These are phyloP conservation scores for Cladochytrium tenue DNA, from an alignment of 371 early-diverging fungal species.

Conservation along the genomic window DNA sequence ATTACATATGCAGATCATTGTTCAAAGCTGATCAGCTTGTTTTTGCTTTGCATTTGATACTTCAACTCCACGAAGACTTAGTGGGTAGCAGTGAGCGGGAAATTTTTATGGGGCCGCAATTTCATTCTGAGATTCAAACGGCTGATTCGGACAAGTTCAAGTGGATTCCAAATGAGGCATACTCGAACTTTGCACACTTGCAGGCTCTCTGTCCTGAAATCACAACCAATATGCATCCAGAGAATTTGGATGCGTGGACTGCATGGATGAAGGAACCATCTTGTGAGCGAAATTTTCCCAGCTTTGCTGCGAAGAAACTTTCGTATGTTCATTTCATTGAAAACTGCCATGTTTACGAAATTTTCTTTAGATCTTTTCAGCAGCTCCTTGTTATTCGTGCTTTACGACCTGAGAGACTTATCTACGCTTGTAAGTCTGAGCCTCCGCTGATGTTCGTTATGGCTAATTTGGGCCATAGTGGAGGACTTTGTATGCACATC, in stretches of 20 bases:
- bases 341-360: background rate
- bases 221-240: no score
- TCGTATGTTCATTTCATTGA: slow-evolving; percentile 19
- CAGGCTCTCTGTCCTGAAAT: no score
- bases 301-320: slow-evolving; percentile 17
- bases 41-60: slow-evolving; percentile 49
- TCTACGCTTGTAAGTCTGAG: slow-evolving; percentile 49
- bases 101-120: slow-evolving; percentile 38
- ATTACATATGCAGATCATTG: slow-evolving; percentile 43
- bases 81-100: slow-evolving; percentile 51
- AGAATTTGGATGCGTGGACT: slow-evolving; percentile 39
- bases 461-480: no score
- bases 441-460: no score
- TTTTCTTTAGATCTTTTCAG: slow-evolving; percentile 48
- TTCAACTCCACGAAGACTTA: slow-evolving; percentile 34
- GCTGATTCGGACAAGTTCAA: slow-evolving; percentile 18
- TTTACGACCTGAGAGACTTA: slow-evolving; percentile 49
- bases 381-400: slow-evolving; percentile 47
- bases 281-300: slow-evolving; percentile 39
- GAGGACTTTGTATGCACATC: no score
- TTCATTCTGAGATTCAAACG: slow-evolving; percentile 32
- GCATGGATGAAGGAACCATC: slow-evolving; percentile 38
- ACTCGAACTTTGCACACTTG: slow-evolving; percentile 22
- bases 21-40: slow-evolving; percentile 53
- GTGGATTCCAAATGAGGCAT: slow-evolving; percentile 49